These are phyloP conservation scores for Colletotrichum shisoi DNA, from an alignment of 2,329 filamentous ascomycete species.

Conservation along the genomic window DNA sequence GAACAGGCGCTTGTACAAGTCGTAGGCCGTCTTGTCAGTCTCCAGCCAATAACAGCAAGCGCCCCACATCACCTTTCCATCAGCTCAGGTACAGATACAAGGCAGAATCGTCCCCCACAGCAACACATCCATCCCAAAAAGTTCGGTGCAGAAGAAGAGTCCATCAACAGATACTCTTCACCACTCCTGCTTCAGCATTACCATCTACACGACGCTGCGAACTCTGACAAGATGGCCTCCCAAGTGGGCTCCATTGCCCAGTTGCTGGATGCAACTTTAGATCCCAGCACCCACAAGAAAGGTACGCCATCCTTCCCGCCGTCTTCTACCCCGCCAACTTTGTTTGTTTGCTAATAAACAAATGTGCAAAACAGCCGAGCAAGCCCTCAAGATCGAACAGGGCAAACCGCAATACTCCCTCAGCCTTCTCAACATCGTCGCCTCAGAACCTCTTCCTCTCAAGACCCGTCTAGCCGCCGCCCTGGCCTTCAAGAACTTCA, in stretches of 20 bases:
- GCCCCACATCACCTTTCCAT: slow-evolving; percentile 33
- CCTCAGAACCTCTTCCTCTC: slow-evolving; percentile 72
- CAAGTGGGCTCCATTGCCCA: slow-evolving; percentile 72
- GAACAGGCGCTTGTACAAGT: neutral
- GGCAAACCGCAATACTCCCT: slow-evolving; percentile 87
- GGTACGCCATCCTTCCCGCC: slow-evolving; percentile 60
- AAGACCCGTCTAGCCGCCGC: slow-evolving; percentile 88
- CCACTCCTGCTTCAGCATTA: slow-evolving; percentile 9
- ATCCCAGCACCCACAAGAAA: slow-evolving; percentile 87
- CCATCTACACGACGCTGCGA: slow-evolving; percentile 32
- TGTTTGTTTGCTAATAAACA: slow-evolving; percentile 50
- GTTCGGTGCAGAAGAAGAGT: slow-evolving; percentile 26
- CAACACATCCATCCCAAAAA: slow-evolving; percentile 36
- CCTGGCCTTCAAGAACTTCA: slow-evolving; percentile 98
- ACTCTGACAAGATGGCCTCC: slow-evolving; percentile 60
- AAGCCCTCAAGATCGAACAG: slow-evolving; percentile 79
- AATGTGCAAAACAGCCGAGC: slow-evolving; percentile 71
- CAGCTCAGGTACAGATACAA: slow-evolving; percentile 15
- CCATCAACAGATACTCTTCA: slow-evolving; percentile 24
- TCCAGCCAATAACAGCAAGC: slow-evolving; percentile 26
- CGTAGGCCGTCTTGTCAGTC: neutral
- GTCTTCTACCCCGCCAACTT: slow-evolving; percentile 45
- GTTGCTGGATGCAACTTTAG: slow-evolving; percentile 88
- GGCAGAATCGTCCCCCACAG: slow-evolving; percentile 36
- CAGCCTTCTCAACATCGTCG: slow-evolving; percentile 87